Percentiles rank a stretch among this genome's conserved stretches.
Conservation (phyloP, 1,139 yeast species). For the Debaryomyces nepalensis region DNA sequence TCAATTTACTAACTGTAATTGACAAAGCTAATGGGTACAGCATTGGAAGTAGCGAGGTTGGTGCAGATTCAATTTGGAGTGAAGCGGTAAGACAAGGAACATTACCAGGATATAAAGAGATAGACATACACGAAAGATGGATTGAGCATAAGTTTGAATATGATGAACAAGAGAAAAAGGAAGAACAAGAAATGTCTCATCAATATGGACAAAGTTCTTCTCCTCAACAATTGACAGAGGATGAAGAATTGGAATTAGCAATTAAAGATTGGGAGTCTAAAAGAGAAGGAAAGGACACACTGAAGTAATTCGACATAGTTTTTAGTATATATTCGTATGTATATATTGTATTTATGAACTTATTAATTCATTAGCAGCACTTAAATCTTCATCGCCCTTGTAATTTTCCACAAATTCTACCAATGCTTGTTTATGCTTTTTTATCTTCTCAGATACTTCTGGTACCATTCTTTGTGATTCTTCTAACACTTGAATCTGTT, state of each 20-base stretch:
- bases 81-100: slow-evolving; percentile 89
- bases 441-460: slow-evolving; percentile 58
- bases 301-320: slow-evolving; percentile 12
- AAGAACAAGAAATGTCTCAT: slow-evolving; percentile 36
- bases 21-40: slow-evolving; percentile 94
- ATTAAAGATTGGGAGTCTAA: slow-evolving; percentile 63
- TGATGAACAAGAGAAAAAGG: slow-evolving; percentile 63
- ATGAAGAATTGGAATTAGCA: slow-evolving; percentile 74
- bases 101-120: slow-evolving; percentile 47
- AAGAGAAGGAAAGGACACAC: slow-evolving; percentile 15
- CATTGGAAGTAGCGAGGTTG: slow-evolving; percentile 89
- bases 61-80: slow-evolving; percentile 96
- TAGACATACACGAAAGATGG: slow-evolving; percentile 96
- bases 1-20: slow-evolving; percentile 69
- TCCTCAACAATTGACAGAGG: slow-evolving; percentile 49
- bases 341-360: background rate
- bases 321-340: slow-evolving; percentile 5
- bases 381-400: slow-evolving; percentile 55
- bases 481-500: slow-evolving; percentile 62
- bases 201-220: slow-evolving; percentile 29
- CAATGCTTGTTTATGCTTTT: slow-evolving; percentile 53
- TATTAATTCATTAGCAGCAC: slow-evolving; percentile 42
- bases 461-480: slow-evolving; percentile 75
- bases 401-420: slow-evolving; percentile 29
- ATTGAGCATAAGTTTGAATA: slow-evolving; percentile 79